These are phyloP conservation scores for Elsinoe arachidis DNA, from an alignment of 2,329 filamentous ascomycete species.

Conservation along the genomic window DNA sequence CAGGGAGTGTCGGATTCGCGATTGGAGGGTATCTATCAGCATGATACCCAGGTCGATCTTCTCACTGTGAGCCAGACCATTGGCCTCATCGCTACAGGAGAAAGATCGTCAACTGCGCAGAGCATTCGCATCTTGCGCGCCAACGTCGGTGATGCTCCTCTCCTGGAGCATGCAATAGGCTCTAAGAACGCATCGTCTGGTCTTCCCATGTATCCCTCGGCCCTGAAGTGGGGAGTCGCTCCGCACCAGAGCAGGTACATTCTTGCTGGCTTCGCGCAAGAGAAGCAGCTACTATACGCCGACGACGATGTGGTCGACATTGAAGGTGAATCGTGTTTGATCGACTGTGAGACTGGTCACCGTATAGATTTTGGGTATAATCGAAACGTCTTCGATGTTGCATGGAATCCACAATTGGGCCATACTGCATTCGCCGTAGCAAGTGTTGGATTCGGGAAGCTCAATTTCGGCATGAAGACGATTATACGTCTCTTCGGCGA, in stretches of 20 bases:
- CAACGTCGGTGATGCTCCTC: background rate
- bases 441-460: conserved; percentile 33
- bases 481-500: conserved; percentile 47
- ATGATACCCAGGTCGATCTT: conserved; percentile 43
- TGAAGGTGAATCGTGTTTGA: conserved; percentile 47
- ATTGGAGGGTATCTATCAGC: conserved; percentile 25
- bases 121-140: conserved; percentile 28
- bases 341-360: conserved; percentile 39
- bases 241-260: conserved; percentile 35
- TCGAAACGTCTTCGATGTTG: conserved; percentile 50
- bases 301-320: conserved; percentile 26
- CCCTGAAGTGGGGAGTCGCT: conserved; percentile 40
- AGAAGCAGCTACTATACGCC: conserved; percentile 24
- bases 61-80: conserved; percentile 36
- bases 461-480: conserved; percentile 36
- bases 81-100: conserved; percentile 42
- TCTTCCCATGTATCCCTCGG: conserved; percentile 29
- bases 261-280: conserved; percentile 45
- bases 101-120: conserved; percentile 17
- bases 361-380: conserved; percentile 37
- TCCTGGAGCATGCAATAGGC: conserved; percentile 23
- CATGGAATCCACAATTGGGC: conserved; percentile 44
- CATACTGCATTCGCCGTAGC: conserved; percentile 45
- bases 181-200: background rate
- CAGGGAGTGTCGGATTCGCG: background rate